These are phyloP conservation scores for Arctium minus DNA, from an alignment of 129 eudicot genomes.

Conservation along the genomic window DNA sequence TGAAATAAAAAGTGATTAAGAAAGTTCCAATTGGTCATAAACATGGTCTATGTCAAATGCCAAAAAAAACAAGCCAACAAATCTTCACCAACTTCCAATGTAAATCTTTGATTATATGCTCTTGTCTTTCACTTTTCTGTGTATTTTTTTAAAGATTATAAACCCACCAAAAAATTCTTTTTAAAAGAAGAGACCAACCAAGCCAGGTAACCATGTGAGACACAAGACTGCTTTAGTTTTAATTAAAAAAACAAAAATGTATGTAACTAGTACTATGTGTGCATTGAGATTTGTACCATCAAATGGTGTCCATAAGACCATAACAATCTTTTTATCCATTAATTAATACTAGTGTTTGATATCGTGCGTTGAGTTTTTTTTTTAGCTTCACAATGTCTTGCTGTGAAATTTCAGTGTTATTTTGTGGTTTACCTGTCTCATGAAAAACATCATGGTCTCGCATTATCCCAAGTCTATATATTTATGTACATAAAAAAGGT, in stretches of 20 bases:
- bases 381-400: too few species aligned
- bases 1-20: slow-evolving; percentile 28
- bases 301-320: background rate
- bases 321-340: too few species aligned
- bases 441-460: too few species aligned
- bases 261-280: background rate
- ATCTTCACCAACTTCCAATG: slow-evolving; percentile 34
- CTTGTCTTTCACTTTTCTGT: slow-evolving; percentile 32
- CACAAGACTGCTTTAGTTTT: slow-evolving; percentile 26
- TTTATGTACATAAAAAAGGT: too few species aligned
- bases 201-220: slow-evolving; percentile 27
- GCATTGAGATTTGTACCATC: slow-evolving; percentile 12
- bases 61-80: slow-evolving; percentile 7
- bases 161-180: slow-evolving; percentile 30
- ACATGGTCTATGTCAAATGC: slow-evolving; percentile 24
- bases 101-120: slow-evolving; percentile 39
- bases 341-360: too few species aligned
- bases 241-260: background rate
- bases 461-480: too few species aligned
- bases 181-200: slow-evolving; percentile 33
- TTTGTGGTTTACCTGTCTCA: too few species aligned
- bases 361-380: too few species aligned
- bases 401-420: too few species aligned
- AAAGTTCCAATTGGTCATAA: slow-evolving; percentile 32
- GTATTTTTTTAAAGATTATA: slow-evolving; percentile 13